Percentiles rank a stretch among this genome's conserved stretches.
These are phyloP conservation scores for Drechslerella coelobrocha DNA, from an alignment of 2,329 filamentous ascomycete genomes.

Conservation along the genomic window DNA sequence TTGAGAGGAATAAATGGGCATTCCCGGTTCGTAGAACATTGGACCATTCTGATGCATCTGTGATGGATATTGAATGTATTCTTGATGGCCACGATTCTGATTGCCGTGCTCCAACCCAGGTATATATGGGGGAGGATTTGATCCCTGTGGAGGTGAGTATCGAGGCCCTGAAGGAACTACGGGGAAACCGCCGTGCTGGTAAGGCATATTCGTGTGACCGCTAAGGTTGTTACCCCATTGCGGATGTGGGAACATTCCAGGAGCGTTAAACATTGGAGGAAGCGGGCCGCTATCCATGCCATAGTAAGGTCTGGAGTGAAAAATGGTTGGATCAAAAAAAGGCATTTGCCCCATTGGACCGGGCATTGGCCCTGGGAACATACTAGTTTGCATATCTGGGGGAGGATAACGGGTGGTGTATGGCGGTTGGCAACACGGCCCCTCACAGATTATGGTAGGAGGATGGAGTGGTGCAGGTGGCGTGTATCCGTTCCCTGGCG, in stretches of 20 bases:
- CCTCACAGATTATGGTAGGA: conserved; percentile 33
- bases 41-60: conserved; percentile 24
- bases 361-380: conserved; percentile 31
- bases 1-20: conserved; percentile 14
- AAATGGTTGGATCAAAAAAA: conserved; percentile 38
- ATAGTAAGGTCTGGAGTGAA: conserved; percentile 17
- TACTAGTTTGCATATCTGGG: conserved; percentile 19
- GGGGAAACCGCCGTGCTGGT: conserved; percentile 24
- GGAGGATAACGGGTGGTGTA: conserved; percentile 9
- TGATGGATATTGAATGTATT: conserved; percentile 20
- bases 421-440: conserved; percentile 27
- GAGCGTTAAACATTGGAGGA: conserved; percentile 24
- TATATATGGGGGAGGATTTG: conserved; percentile 17
- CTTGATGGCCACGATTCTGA: conserved; percentile 19
- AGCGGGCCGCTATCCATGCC: conserved; percentile 8
- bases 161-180: conserved; percentile 15
- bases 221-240: conserved; percentile 28
- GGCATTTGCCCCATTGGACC: conserved; percentile 22
- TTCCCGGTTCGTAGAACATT: conserved; percentile 29
- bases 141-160: conserved; percentile 26
- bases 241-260: conserved; percentile 24
- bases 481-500: conserved; percentile 7
- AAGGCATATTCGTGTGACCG: conserved; percentile 21
- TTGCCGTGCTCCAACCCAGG: conserved; percentile 21
- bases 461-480: conserved; percentile 15